Evolutionary conservation across 345 rosid species (phyloP).

Genomic region (Syzygium aqueum): DNA sequence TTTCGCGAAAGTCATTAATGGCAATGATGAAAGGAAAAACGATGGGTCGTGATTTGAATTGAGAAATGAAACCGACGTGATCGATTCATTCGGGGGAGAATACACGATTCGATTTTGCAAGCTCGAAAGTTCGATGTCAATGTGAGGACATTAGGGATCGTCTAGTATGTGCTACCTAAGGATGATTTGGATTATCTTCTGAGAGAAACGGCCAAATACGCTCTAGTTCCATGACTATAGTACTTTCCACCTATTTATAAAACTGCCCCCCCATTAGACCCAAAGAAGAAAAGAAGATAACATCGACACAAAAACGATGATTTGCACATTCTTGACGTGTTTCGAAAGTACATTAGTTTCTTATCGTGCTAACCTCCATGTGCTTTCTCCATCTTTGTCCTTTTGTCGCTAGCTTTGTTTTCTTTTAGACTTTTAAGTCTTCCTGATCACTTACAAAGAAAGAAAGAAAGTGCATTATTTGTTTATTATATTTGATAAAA

Average conservation of each 20-base stretch:
- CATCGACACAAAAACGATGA: too few relatives aligned
- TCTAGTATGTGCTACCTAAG: background rate
- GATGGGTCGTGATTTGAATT: background rate
- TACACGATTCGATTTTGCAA: background rate
- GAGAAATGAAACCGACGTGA: background rate
- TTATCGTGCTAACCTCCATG: background rate
- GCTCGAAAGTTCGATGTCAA: background rate
- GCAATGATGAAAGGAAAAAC: background rate
- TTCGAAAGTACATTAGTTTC: background rate
- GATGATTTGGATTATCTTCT: background rate
- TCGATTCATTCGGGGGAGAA: background rate
- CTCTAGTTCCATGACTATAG: background rate
- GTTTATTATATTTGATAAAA: background rate
- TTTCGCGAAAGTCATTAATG: background rate
- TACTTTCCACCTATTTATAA: background rate
- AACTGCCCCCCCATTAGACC: background rate
- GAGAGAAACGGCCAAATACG: background rate
- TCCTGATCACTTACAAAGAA: background rate
- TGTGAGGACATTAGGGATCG: background rate
- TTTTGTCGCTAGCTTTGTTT: background rate
- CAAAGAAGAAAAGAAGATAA: background rate
- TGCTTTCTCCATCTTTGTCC: background rate
- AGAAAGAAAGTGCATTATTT: background rate
- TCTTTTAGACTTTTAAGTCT: background rate
- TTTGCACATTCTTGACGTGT: too few relatives aligned